phyloP scores from a whole-genome alignment of 2,329 filamentous ascomycete species.

The Fonsecaea multimorphosa region DNA sequence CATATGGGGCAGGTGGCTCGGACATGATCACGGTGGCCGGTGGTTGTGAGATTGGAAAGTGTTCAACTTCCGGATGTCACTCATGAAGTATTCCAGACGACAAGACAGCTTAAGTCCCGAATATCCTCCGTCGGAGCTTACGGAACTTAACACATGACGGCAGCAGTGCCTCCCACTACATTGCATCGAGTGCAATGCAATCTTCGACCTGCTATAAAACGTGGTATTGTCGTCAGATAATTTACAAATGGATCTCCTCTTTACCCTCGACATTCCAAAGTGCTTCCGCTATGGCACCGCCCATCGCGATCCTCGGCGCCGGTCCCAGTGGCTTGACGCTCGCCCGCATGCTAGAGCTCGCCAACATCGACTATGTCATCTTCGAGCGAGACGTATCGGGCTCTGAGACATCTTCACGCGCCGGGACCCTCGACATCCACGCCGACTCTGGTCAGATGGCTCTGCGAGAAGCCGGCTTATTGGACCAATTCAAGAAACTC shows the following conservation, averaged over 20 bases:
- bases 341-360: slow-evolving; percentile 44
- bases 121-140: slow-evolving; percentile 12
- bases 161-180: neutral
- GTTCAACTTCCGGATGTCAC: neutral
- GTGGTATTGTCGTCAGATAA: neutral
- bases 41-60: neutral
- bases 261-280: neutral
- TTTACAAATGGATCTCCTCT: neutral
- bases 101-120: neutral
- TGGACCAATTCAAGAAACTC: slow-evolving; percentile 37
- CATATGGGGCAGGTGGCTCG: neutral
- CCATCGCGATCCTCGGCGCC: slow-evolving; percentile 46
- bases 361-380: slow-evolving; percentile 35
- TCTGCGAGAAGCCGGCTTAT: slow-evolving; percentile 39
- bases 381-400: slow-evolving; percentile 43
- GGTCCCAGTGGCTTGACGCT: slow-evolving; percentile 45
- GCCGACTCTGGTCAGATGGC: slow-evolving; percentile 37
- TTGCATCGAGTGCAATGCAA: neutral
- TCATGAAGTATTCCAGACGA: neutral
- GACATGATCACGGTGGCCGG: neutral
- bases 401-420: slow-evolving; percentile 36
- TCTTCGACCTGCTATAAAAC: neutral
- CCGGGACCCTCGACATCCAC: slow-evolving; percentile 39
- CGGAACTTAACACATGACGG: neutral
- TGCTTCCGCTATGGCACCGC: slow-evolving; percentile 17